phyloP scores from a whole-genome alignment of 176 grass and related monocot species.

The Bothriochloa decipiens region DNA sequence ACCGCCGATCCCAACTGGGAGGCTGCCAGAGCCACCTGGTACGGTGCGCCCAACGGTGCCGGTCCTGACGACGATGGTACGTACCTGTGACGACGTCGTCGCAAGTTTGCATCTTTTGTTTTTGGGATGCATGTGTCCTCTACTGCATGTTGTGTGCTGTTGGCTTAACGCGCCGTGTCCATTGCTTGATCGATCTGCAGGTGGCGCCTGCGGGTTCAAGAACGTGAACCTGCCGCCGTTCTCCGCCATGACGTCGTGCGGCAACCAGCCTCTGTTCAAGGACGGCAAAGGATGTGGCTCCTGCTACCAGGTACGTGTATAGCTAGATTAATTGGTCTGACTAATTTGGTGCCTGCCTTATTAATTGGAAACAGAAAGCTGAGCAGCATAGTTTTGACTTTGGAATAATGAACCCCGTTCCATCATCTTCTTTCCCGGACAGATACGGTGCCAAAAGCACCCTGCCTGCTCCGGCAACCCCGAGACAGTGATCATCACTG shows the following conservation, averaged over 20 bases:
- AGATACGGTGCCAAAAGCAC: constrained; percentile 51
- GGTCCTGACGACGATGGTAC: constrained; percentile 59
- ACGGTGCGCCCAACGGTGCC: constrained; percentile 59
- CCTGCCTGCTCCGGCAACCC: constrained; percentile 62
- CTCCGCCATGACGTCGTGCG: constrained; percentile 61
- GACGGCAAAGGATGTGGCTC: constrained; percentile 63
- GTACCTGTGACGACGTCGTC: too few relatives aligned
- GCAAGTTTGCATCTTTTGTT: not conserved
- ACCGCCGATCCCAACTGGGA: constrained; percentile 38
- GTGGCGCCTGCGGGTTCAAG: constrained; percentile 67
- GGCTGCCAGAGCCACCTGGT: constrained; percentile 67
- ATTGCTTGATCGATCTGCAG: constrained; percentile 32
- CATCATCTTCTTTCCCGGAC: not conserved
- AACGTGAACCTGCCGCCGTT: constrained; percentile 55
- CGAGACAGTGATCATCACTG: constrained; percentile 61
- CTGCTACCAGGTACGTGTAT: constrained; percentile 53
- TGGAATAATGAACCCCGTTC: not conserved
- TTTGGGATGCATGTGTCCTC: not conserved
- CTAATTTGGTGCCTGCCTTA: not conserved
- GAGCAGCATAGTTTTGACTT: not conserved
- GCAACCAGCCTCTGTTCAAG: constrained; percentile 54
- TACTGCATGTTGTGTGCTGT: not conserved
- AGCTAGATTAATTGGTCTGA: not conserved
- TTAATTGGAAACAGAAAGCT: constrained; percentile 1
- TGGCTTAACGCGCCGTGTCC: not conserved